phyloP scores from a whole-genome alignment of 192 early-diverging fungal genomes.

The Chytriomyces sp. region DNA sequence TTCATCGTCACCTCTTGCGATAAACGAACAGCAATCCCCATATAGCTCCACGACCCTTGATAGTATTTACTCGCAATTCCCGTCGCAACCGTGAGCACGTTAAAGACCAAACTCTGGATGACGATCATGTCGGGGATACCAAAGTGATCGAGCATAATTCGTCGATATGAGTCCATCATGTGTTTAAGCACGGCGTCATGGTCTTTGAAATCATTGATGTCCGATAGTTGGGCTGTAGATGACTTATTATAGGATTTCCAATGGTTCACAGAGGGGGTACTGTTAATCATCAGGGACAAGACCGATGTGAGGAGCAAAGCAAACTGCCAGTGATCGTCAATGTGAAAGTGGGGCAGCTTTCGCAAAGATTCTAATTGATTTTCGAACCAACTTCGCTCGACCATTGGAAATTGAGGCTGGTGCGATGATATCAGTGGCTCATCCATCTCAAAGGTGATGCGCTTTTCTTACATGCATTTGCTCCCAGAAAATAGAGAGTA shows the following conservation, averaged over 20 bases:
- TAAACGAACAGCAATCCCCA: slow-evolving; percentile 17
- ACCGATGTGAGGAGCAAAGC: slow-evolving; percentile 9
- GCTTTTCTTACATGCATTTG: slow-evolving; percentile 11
- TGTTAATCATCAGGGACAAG: slow-evolving; percentile 15
- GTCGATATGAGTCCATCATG: neutral
- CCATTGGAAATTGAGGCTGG: neutral
- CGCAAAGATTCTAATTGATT: neutral
- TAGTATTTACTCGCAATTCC: neutral
- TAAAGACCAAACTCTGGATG: slow-evolving; percentile 10
- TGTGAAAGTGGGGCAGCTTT: neutral
- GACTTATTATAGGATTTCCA: neutral
- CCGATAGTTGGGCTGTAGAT: neutral
- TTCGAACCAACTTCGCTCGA: neutral
- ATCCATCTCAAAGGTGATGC: neutral
- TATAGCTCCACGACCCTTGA: slow-evolving; percentile 7
- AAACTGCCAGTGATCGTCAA: neutral
- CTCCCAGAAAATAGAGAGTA: slow-evolving; percentile 22
- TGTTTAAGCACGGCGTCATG: neutral
- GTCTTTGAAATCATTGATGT: neutral
- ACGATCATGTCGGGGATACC: slow-evolving; percentile 4
- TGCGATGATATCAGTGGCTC: no score
- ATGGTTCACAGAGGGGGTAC: slow-evolving; percentile 3
- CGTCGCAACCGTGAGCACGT: slow-evolving; percentile 4
- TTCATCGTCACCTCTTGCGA: slow-evolving; percentile 9
- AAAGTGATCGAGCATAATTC: slow-evolving; percentile 14